Percentiles rank a stretch among this genome's conserved stretches.
Conservation (phyloP, 257 asterid species). For the Plectranthus barbatus region DNA sequence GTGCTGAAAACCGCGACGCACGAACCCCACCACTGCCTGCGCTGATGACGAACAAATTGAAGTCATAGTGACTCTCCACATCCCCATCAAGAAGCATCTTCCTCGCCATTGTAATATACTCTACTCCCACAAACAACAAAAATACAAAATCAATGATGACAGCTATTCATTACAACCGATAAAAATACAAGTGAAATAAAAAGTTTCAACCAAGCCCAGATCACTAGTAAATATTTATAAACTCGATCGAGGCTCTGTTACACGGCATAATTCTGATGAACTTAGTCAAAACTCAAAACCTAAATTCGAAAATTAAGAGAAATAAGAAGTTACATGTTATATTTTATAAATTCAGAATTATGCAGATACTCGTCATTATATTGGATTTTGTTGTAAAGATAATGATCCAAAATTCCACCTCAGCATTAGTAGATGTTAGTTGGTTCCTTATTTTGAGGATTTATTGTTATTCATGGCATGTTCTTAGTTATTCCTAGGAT, state of each 20-base stretch:
- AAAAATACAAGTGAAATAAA: too few relatives aligned
- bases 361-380: not conserved
- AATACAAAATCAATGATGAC: not conserved
- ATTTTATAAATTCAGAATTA: not conserved
- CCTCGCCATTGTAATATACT: slow-evolving; percentile 63
- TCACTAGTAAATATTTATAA: too few relatives aligned
- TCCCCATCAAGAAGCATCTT: slow-evolving; percentile 86
- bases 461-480: too few relatives aligned
- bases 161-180: not conserved
- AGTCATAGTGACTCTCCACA: slow-evolving; percentile 57
- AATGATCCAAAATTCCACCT: too few relatives aligned
- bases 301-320: not conserved
- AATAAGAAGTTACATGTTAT: not conserved
- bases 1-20: slow-evolving; percentile 88
- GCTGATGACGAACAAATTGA: slow-evolving; percentile 87
- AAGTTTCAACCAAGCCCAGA: too few relatives aligned
- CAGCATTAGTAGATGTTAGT: too few relatives aligned
- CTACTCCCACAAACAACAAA: slow-evolving; percentile 9
- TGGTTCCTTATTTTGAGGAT: too few relatives aligned
- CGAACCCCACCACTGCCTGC: slow-evolving; percentile 99
- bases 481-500: too few relatives aligned
- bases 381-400: too few relatives aligned
- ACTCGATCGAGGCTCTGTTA: too few relatives aligned
- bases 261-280: too few relatives aligned
- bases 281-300: not conserved